phyloP scores from a whole-genome alignment of 148 eudicot species.

The Oxyria digyna region DNA sequence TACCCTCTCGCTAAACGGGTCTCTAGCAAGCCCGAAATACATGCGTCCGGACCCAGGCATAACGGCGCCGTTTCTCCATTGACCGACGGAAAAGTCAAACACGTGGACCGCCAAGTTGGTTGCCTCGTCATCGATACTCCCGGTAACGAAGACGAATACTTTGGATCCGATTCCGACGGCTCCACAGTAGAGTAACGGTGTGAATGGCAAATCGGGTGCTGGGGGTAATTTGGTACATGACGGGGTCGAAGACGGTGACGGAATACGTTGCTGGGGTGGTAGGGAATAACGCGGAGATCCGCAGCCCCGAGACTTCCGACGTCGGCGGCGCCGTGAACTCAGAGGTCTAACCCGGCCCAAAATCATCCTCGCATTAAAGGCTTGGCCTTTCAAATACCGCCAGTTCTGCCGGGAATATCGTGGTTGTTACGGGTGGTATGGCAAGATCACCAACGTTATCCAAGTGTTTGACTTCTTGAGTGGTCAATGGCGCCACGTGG shows the following conservation, averaged over 20 bases:
- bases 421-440: no score
- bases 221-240: no score
- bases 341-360: background rate
- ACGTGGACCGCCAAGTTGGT: conserved; percentile 36
- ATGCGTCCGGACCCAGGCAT: conserved; percentile 58
- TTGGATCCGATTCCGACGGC: conserved; percentile 39
- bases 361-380: background rate
- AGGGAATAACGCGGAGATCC: background rate
- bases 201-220: conserved; percentile 6
- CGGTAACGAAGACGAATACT: conserved; percentile 39
- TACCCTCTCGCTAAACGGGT: conserved; percentile 29
- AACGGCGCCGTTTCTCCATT: conserved; percentile 52
- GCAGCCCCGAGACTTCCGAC: background rate
- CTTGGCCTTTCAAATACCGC: no score
- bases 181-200: conserved; percentile 51
- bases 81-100: conserved; percentile 33
- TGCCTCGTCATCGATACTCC: conserved; percentile 43
- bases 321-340: background rate
- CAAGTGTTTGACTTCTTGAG: no score
- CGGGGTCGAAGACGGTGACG: no score
- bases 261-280: no score
- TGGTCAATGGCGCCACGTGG: no score
- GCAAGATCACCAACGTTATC: no score
- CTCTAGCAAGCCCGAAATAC: conserved; percentile 53
- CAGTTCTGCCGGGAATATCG: no score